Evolutionary conservation across 148 eudicot species (phyloP).

Genomic region (Silene uniflora): DNA sequence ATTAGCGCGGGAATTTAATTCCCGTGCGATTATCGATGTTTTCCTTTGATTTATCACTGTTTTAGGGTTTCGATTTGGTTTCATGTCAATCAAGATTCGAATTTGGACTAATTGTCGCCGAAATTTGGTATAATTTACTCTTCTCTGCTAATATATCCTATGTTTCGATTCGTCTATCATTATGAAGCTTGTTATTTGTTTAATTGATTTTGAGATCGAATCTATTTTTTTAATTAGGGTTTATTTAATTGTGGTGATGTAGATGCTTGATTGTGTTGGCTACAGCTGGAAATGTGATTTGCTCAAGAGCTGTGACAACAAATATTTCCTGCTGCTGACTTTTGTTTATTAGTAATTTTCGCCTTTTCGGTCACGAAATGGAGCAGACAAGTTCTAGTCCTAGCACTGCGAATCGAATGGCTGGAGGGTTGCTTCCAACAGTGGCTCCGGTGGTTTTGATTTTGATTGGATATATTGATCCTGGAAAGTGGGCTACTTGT

Average conservation of each 20-base stretch:
- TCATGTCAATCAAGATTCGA: background rate
- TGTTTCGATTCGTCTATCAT: background rate
- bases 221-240: background rate
- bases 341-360: background rate
- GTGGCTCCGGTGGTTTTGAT: constrained; percentile 54
- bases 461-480: constrained; percentile 73
- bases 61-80: background rate
- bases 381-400: constrained; percentile 30
- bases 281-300: constrained; percentile 10
- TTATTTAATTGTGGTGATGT: background rate
- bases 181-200: no score
- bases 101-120: background rate
- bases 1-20: no score
- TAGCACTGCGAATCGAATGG: constrained; percentile 4
- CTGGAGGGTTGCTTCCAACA: constrained; percentile 48
- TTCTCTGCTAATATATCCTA: background rate
- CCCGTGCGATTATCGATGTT: no score
- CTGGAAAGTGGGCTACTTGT: constrained; percentile 87
- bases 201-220: background rate
- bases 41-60: no score
- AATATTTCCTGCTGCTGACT: background rate
- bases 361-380: constrained; percentile 24
- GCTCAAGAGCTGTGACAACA: background rate
- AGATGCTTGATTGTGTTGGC: background rate
- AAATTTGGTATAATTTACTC: background rate